Evolutionary conservation across 306 rosid species (phyloP).

Genomic region (Parietaria judaica): DNA sequence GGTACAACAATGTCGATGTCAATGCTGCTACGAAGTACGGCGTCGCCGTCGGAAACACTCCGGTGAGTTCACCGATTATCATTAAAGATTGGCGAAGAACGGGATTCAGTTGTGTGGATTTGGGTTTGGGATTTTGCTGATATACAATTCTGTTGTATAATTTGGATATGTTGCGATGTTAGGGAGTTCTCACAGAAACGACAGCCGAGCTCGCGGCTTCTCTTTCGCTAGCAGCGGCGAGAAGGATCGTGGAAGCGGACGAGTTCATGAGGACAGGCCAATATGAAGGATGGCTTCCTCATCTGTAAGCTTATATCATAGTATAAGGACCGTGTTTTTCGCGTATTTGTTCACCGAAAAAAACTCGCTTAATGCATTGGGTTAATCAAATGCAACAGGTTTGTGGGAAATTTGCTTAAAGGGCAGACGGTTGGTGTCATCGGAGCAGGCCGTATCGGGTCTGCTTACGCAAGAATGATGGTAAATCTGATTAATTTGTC

Average conservation of each 20-base stretch:
- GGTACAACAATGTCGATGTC: slow-evolving; percentile 91
- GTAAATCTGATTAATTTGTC: slow-evolving; percentile 26
- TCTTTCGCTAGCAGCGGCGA: slow-evolving; percentile 77
- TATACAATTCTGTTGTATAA: no score
- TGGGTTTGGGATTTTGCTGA: no score
- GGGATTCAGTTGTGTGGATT: no score
- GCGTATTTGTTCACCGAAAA: background rate
- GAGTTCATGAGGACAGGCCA: slow-evolving; percentile 96
- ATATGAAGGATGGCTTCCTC: slow-evolving; percentile 98
- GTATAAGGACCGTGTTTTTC: background rate
- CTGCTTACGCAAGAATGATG: slow-evolving; percentile 99
- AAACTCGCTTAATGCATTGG: slow-evolving; percentile 10
- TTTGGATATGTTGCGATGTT: slow-evolving; percentile 13
- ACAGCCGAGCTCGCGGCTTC: slow-evolving; percentile 98
- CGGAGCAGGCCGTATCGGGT: slow-evolving; percentile 99
- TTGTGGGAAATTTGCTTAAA: slow-evolving; percentile 90
- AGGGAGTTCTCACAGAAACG: slow-evolving; percentile 99
- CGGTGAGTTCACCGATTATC: slow-evolving; percentile 28
- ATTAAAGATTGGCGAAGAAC: no score
- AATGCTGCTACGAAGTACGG: slow-evolving; percentile 82
- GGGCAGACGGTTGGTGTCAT: slow-evolving; percentile 99
- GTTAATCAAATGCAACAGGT: slow-evolving; percentile 34
- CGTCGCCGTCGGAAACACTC: slow-evolving; percentile 95
- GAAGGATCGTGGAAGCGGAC: slow-evolving; percentile 99
- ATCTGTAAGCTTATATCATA: slow-evolving; percentile 48